phyloP scores from a whole-genome alignment of 495 filamentous ascomycete species.

The Barbatosphaeria neglecta region DNA sequence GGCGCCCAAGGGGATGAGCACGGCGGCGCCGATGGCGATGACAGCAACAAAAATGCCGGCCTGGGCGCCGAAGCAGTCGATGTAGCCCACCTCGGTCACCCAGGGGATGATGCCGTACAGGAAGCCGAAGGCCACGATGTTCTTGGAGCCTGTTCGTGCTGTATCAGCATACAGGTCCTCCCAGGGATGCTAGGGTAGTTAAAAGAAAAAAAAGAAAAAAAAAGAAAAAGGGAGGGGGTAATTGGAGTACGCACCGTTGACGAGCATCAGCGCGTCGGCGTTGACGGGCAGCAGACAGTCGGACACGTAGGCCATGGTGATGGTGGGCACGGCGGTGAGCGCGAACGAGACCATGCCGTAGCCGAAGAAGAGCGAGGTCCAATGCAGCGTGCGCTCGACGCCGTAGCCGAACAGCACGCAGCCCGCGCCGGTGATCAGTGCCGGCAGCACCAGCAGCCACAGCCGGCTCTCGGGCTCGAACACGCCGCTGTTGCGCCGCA shows the following conservation, averaged over 20 bases:
- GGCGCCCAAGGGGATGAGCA: slow-evolving; percentile 17
- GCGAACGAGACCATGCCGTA: slow-evolving; percentile 21
- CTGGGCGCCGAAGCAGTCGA: slow-evolving; percentile 40
- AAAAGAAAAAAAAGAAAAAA: too few species aligned
- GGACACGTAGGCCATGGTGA: slow-evolving; percentile 21
- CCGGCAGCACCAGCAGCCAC: slow-evolving; percentile 30
- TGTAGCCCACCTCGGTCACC: slow-evolving; percentile 37
- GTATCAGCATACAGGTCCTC: not conserved
- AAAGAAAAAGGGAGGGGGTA: too few species aligned
- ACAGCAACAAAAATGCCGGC: slow-evolving; percentile 32
- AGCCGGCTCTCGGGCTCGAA: slow-evolving; percentile 47
- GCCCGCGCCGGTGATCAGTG: slow-evolving; percentile 23
- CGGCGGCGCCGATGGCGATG: slow-evolving; percentile 13
- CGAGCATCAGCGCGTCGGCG: slow-evolving; percentile 21
- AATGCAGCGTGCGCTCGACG: slow-evolving; percentile 15
- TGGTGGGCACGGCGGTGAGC: slow-evolving; percentile 21
- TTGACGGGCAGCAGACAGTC: slow-evolving; percentile 22
- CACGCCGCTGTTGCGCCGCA: slow-evolving; percentile 34
- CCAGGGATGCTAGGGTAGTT: too few species aligned
- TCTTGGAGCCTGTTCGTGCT: slow-evolving; percentile 16
- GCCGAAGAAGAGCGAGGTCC: slow-evolving; percentile 21
- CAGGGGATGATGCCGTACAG: slow-evolving; percentile 28
- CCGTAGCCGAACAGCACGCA: slow-evolving; percentile 27
- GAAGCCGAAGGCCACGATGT: slow-evolving; percentile 21
- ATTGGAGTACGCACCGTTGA: slow-evolving; percentile 13